A percentile compares a stretch with the other conserved stretches of the same genome.
Conservation (phyloP, 371 early-diverging fungal genomes). For the Gilbertella persicaria region DNA sequence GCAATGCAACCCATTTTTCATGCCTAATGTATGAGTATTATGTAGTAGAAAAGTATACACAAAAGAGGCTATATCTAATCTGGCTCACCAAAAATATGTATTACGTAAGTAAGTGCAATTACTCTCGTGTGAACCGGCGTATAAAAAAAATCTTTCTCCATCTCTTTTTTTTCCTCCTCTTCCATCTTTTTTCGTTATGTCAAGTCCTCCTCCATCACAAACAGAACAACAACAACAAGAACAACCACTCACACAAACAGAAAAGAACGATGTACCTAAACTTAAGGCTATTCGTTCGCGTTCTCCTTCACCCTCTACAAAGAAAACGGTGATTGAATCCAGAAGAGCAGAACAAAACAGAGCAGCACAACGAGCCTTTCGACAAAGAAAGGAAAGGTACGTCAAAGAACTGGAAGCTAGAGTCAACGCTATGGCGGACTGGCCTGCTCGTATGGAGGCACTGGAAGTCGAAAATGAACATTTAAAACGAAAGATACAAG, state of each 20-base stretch:
- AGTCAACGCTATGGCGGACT: slow-evolving; percentile 43
- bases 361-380: slow-evolving; percentile 71
- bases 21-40: no score
- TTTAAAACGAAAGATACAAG: slow-evolving; percentile 25
- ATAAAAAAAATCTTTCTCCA: neutral
- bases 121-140: neutral
- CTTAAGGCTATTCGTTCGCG: slow-evolving; percentile 6
- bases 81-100: no score
- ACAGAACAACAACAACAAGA: no score
- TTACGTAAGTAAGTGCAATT: neutral
- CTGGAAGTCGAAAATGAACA: slow-evolving; percentile 38
- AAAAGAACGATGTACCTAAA: neutral
- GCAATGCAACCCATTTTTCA: no score
- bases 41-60: no score
- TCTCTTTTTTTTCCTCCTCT: slow-evolving; percentile 3
- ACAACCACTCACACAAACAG: no score
- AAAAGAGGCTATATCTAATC: no score
- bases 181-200: neutral
- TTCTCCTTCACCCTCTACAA: slow-evolving; percentile 15
- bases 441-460: slow-evolving; percentile 29
- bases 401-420: slow-evolving; percentile 67
- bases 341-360: slow-evolving; percentile 69
- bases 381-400: slow-evolving; percentile 72
- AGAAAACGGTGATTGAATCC: slow-evolving; percentile 22
- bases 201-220: slow-evolving; percentile 6